Base-by-base conservation (phyloP, 1,139 yeast species). In the Saccharomyces hybrid region DNA sequence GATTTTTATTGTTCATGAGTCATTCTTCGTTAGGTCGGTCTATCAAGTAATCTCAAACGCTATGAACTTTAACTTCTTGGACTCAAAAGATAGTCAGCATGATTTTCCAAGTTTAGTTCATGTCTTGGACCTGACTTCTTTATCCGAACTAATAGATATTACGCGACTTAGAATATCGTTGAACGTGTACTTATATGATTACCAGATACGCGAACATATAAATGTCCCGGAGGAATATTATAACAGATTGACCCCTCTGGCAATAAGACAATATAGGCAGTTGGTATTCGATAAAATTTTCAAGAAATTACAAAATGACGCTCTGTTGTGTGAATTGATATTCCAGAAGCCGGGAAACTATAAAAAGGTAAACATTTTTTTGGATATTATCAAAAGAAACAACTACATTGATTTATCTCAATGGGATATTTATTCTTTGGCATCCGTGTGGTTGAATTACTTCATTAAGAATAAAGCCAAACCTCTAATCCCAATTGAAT, bases 1-100 rank as follows among this genome's bases (percentile, higher is more conserved):
- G 63, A 75, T 89, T 3, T 86, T 86, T 61, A 79, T 91, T 46
- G 96, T 93, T 4, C 98, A 93, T 70, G 97, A 91, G 64, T 86
- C 88, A 53, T 90, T 97, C 93, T 81, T 93, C 73, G 81, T 89
- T 16, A 82, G 90, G 62, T 86, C 96, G 0, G 78, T 90, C 41
- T 80, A 88, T 23, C 93, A 88, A 56, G 80, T 89, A 52, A 73
- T 88, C 57, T 76, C 83, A 56, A 87, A 86, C 62, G 78, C 83
- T 2, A 75, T 82, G 62, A 77, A 77, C 51, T 71, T 78, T 55
- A 75, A 79, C 59, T 74, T 77, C 60, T 61, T 73, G 32, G 42
- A 60, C 23, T 30, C 49, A 2, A 52, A 52, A 9, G 55, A 51
- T 34, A 49, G 49, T 9, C 53, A 54, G 25, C 51, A 60, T 62